A percentile compares a stretch with the other conserved stretches of the same genome.
Conservation (phyloP, 2,329 filamentous ascomycete species). For the Xylariaceae sp. region DNA sequence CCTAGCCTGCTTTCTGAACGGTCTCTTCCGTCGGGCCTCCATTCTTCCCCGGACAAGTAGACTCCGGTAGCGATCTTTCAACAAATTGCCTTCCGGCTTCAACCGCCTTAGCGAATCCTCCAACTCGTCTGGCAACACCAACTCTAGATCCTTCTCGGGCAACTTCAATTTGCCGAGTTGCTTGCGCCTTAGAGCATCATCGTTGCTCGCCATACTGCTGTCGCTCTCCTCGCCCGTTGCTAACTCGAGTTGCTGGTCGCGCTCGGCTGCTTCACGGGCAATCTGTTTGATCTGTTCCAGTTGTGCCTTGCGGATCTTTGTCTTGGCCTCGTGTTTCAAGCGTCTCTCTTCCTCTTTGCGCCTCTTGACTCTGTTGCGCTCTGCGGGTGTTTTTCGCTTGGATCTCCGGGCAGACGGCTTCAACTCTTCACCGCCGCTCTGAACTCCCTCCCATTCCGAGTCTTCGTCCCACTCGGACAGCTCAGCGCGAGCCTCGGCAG, state of each 20-base stretch:
- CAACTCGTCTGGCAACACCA: constrained; percentile 79
- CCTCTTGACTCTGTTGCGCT: constrained; percentile 84
- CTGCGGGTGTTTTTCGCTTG: constrained; percentile 78
- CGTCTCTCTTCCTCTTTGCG: constrained; percentile 83
- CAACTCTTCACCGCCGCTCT: constrained; percentile 75
- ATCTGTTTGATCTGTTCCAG: constrained; percentile 69
- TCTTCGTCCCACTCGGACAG: constrained; percentile 78
- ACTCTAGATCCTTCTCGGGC: constrained; percentile 75
- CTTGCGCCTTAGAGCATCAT: constrained; percentile 64
- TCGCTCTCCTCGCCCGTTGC: constrained; percentile 46
- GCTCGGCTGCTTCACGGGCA: constrained; percentile 58
- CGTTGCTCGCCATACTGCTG: constrained; percentile 48
- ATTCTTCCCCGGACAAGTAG: constrained; percentile 86
- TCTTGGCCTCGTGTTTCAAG: constrained; percentile 71
- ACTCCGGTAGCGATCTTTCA: constrained; percentile 89
- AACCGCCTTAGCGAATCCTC: constrained; percentile 77
- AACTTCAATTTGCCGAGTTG: constrained; percentile 72
- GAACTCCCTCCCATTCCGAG: constrained; percentile 85
- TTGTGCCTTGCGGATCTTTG: constrained; percentile 72
- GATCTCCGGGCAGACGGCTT: constrained; percentile 68
- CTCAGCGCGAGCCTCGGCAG: constrained; percentile 64
- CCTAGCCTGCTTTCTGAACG: constrained; percentile 80
- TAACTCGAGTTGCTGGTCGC: constrained; percentile 50
- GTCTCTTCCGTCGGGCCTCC: constrained; percentile 74
- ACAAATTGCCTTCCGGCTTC: constrained; percentile 92